phyloP scores from a whole-genome alignment of 805 yeast species.

The Ogataea henricii region DNA sequence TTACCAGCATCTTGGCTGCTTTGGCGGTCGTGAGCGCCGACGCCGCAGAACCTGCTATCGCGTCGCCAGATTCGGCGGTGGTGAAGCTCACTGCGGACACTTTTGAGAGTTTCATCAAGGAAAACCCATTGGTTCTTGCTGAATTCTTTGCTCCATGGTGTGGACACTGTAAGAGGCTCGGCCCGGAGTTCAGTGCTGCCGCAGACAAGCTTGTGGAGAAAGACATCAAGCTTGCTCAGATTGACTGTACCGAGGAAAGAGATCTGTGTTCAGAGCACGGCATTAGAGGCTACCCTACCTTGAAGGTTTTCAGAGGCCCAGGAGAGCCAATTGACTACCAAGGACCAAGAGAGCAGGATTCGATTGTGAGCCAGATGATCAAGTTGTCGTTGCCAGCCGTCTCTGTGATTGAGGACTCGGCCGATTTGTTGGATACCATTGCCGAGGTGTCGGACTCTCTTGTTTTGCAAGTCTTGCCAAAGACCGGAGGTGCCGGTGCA shows the following conservation, averaged over 20 bases:
- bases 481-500: conserved; percentile 32
- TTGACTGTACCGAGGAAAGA: conserved; percentile 80
- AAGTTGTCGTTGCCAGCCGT: conserved; percentile 83
- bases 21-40: conserved; percentile 29
- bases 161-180: conserved; percentile 90
- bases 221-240: conserved; percentile 73
- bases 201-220: conserved; percentile 63
- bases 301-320: conserved; percentile 69
- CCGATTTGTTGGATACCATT: conserved; percentile 52
- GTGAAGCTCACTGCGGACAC: conserved; percentile 69
- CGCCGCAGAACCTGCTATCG: conserved; percentile 60
- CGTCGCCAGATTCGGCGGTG: conserved; percentile 84
- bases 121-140: conserved; percentile 77
- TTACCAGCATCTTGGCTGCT: conserved; percentile 44
- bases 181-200: conserved; percentile 77
- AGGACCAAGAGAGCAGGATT: conserved; percentile 82
- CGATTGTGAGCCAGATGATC: conserved; percentile 76
- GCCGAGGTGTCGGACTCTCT: conserved; percentile 49
- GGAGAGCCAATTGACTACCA: conserved; percentile 61
- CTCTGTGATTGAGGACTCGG: conserved; percentile 46
- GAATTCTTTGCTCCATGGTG: conserved; percentile 98
- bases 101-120: conserved; percentile 64
- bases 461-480: conserved; percentile 53
- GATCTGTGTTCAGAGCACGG: conserved; percentile 68
- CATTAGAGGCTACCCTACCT: conserved; percentile 81